phyloP scores from a whole-genome alignment of 2,329 filamentous ascomycete genomes.

The Apiospora rasikravindrae region DNA sequence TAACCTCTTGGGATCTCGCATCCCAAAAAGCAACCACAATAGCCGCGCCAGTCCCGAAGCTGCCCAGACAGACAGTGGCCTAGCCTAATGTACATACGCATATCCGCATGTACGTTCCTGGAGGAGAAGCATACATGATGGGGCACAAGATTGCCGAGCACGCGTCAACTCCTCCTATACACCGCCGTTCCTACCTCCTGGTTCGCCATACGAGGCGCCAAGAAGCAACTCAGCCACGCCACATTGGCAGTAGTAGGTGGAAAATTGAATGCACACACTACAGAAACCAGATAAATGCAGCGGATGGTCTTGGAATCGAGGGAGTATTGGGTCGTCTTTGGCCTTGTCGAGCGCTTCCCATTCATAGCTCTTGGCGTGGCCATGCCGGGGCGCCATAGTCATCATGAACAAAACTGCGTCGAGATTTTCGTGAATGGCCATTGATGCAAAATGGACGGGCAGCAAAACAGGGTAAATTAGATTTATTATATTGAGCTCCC shows the following conservation, averaged over 20 bases:
- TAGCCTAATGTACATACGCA: not conserved
- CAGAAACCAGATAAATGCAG: too few relatives aligned
- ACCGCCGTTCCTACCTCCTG: not conserved
- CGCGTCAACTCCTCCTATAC: not conserved
- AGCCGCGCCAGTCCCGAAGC: not conserved
- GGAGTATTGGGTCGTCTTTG: too few relatives aligned
- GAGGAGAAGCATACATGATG: not conserved
- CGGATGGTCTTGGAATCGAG: not conserved
- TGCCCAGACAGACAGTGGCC: not conserved
- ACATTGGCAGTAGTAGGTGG: not conserved
- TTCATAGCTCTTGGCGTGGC: too few relatives aligned
- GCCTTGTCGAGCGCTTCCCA: too few relatives aligned
- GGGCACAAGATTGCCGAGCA: not conserved
- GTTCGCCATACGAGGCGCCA: not conserved
- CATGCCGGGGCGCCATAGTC: too few relatives aligned
- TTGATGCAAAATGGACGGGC: too few relatives aligned
- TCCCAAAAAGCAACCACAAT: not conserved
- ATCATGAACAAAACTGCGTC: too few relatives aligned
- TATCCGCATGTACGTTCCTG: not conserved
- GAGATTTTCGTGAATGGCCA: too few relatives aligned
- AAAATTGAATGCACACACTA: not conserved
- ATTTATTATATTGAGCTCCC: too few relatives aligned
- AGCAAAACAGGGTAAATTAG: too few relatives aligned
- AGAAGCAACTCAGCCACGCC: not conserved
- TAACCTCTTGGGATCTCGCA: not conserved